Percentiles rank a stretch among this genome's conserved stretches.
These are phyloP conservation scores for Penicillium egyptiacum DNA, from an alignment of 495 filamentous ascomycete genomes.

Conservation along the genomic window DNA sequence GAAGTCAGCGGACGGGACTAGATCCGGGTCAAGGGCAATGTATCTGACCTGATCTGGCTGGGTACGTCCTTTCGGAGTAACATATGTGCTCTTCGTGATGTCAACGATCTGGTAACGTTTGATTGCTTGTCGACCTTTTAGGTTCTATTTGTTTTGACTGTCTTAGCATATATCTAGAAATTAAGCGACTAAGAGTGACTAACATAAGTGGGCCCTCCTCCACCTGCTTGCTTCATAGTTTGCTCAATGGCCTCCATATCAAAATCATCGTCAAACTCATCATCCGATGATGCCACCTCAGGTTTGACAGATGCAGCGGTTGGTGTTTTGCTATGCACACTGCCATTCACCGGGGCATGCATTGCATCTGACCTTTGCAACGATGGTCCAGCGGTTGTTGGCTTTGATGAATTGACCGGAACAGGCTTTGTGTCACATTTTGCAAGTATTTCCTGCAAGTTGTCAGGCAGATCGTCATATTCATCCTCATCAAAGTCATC, in stretches of 20 bases:
- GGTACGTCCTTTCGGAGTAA: slow-evolving; percentile 56
- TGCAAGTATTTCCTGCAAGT: slow-evolving; percentile 43
- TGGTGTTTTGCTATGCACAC: neutral
- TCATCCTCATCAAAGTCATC: slow-evolving; percentile 70
- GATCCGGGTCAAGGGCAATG: slow-evolving; percentile 2
- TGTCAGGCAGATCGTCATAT: slow-evolving; percentile 58
- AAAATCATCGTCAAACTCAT: slow-evolving; percentile 49
- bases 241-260: slow-evolving; percentile 48
- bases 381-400: slow-evolving; percentile 9
- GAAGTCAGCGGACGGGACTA: slow-evolving; percentile 26
- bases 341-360: neutral
- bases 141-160: slow-evolving; percentile 43
- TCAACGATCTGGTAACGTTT: slow-evolving; percentile 79
- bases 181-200: slow-evolving; percentile 44
- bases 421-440: slow-evolving; percentile 45
- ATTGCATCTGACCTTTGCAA: slow-evolving; percentile 9
- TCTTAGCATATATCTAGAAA: slow-evolving; percentile 44
- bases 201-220: slow-evolving; percentile 37
- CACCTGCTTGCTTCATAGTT: slow-evolving; percentile 39
- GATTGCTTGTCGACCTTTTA: slow-evolving; percentile 64
- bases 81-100: slow-evolving; percentile 65
- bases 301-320: slow-evolving; percentile 9
- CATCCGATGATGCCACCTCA: slow-evolving; percentile 30
- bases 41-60: slow-evolving; percentile 68
- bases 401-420: slow-evolving; percentile 49